These are phyloP conservation scores for Kurtzmaniella quercitrusa DNA, from an alignment of 1,139 yeast species.

Conservation along the genomic window DNA sequence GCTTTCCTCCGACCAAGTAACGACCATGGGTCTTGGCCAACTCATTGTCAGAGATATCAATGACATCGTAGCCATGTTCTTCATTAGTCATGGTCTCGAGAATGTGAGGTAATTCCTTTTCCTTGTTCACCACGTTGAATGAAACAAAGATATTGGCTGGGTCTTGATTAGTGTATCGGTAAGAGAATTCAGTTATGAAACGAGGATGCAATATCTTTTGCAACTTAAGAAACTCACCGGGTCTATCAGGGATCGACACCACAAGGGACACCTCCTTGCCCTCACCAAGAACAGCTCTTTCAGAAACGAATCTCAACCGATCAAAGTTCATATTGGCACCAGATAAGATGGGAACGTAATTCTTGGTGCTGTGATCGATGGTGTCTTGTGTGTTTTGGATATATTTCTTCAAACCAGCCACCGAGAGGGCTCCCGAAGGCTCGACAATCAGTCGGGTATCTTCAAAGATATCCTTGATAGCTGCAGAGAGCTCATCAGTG, in stretches of 20 bases:
- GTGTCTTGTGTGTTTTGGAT: slow-evolving; percentile 64
- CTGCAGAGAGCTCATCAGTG: slow-evolving; percentile 97
- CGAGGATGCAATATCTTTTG: slow-evolving; percentile 80
- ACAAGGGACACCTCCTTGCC: slow-evolving; percentile 93
- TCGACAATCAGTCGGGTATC: slow-evolving; percentile 93
- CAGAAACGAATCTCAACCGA: slow-evolving; percentile 92
- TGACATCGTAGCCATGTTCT: slow-evolving; percentile 54
- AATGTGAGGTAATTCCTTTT: slow-evolving; percentile 44
- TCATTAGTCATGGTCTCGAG: slow-evolving; percentile 33
- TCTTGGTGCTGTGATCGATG: slow-evolving; percentile 64
- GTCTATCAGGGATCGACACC: slow-evolving; percentile 84
- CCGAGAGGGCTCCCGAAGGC: slow-evolving; percentile 95
- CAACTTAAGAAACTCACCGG: slow-evolving; percentile 81
- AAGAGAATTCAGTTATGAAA: slow-evolving; percentile 88
- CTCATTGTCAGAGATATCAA: slow-evolving; percentile 87
- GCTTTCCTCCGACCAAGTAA: slow-evolving; percentile 88
- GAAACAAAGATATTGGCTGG: slow-evolving; percentile 82
- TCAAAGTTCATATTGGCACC: slow-evolving; percentile 99
- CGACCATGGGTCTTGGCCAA: slow-evolving; percentile 96
- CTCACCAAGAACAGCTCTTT: slow-evolving; percentile 96
- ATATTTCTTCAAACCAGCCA: slow-evolving; percentile 90
- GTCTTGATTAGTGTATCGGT: slow-evolving; percentile 58
- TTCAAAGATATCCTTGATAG: slow-evolving; percentile 92
- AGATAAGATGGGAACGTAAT: slow-evolving; percentile 81
- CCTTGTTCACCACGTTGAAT: slow-evolving; percentile 74